Base-by-base conservation (phyloP, 345 rosid genomes). In the Pugionium cornutum region DNA sequence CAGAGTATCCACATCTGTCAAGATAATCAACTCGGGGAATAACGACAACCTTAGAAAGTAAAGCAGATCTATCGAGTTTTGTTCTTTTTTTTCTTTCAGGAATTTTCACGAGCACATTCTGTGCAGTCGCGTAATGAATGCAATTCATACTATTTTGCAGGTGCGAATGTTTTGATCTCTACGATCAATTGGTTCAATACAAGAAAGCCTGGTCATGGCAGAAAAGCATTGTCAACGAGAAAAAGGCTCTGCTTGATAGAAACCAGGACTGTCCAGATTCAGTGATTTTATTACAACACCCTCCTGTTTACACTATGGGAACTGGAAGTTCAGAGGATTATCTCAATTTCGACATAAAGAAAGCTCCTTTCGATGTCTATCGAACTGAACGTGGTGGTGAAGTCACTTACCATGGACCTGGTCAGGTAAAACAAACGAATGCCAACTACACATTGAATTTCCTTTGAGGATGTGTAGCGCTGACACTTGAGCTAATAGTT, bases 341-440 rank as follows among this genome's bases (percentile, higher is more conserved):
- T 75, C 80, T 87, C 25, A 78, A 83, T 71, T 86, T 91, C 54
- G 87, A 91, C 31, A 4, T 77, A 67, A 67, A 81, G 45, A 61
- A 83, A 39, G 82, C 92, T 76, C 92, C 95, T 70, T 83, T 75
- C 5, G 81, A 91, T 69, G 80, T 91, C 34, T 80, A 74, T 70
- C 78, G 89, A 68, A 87, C 92, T 2, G 96, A 92, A 69, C 84
- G 95, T 32, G 98, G 96, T 29, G 96, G 98, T 50, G 96, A 89
- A 69, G 95, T 89, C 68, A 89, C 98, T 18, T 87, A 89, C 76
- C 92, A 89, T 53, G 92, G 96, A 0, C 98, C 98, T 71, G 98
- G 95, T 34, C 95, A 89, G 90, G 98, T 89, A 46, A 43, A 25
- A 18, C 18, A 18, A 18, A 11, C 7, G 18, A 4, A 44, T 8